phyloP scores from a whole-genome alignment of 1,139 yeast species.

The Magnusiomyces tetraspermus region DNA sequence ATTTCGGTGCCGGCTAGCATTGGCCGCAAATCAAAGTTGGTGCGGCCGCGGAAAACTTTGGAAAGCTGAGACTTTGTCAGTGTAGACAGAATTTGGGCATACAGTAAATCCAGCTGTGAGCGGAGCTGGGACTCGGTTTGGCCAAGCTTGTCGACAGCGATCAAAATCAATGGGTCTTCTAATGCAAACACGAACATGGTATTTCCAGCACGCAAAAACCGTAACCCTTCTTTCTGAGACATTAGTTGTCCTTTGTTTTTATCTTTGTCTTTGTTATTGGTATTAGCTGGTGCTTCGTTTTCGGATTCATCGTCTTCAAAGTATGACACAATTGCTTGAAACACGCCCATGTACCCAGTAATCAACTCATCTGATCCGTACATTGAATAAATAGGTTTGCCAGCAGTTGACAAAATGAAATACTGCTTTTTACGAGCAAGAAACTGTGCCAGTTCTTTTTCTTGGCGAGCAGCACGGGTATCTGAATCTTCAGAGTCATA shows the following conservation, averaged over 20 bases:
- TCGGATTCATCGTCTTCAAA: conserved; percentile 32
- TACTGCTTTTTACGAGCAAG: conserved; percentile 53
- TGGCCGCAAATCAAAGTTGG: conserved; percentile 74
- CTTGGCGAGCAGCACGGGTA: conserved; percentile 9
- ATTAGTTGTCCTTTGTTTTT: not conserved
- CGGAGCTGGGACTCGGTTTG: conserved; percentile 47
- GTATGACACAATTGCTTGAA: conserved; percentile 57
- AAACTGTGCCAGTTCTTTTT: conserved; percentile 31
- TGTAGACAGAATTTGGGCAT: conserved; percentile 72
- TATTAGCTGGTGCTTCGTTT: not conserved
- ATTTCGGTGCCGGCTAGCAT: conserved; percentile 58
- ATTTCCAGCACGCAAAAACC: conserved; percentile 28
- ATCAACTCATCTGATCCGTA: conserved; percentile 65
- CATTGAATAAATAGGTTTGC: conserved; percentile 83
- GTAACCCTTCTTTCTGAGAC: conserved; percentile 17
- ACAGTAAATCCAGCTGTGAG: conserved; percentile 63
- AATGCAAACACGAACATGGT: conserved; percentile 53
- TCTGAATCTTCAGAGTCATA: conserved; percentile 12
- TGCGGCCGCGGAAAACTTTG: conserved; percentile 58
- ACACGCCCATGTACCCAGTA: conserved; percentile 56
- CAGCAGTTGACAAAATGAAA: conserved; percentile 79
- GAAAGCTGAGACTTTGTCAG: conserved; percentile 66
- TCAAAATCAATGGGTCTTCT: conserved; percentile 60
- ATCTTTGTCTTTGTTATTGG: too few species aligned
- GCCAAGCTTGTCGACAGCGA: conserved; percentile 57